phyloP scores from a whole-genome alignment of 192 early-diverging fungal species.

The Linnemannia hyalina region DNA sequence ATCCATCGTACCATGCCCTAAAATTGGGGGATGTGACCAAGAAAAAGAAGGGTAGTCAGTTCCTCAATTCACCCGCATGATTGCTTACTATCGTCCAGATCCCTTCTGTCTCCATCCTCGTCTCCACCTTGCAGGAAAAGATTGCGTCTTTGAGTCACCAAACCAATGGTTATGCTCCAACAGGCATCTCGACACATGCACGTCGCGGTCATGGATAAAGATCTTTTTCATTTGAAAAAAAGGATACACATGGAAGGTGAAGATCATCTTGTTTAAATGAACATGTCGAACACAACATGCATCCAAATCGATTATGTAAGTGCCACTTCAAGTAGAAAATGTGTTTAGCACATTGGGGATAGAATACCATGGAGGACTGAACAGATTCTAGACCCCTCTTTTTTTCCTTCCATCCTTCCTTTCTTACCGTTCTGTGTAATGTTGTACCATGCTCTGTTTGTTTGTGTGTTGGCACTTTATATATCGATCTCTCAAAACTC shows the following conservation, averaged over 20 bases:
- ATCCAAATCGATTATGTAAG: slow-evolving; percentile 2
- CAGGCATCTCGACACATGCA: no score
- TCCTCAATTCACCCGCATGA: neutral
- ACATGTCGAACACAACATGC: neutral
- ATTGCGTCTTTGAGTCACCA: neutral
- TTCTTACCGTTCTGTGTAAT: neutral
- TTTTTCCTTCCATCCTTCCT: neutral
- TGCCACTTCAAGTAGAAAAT: neutral
- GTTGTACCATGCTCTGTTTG: neutral
- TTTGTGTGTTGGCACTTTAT: neutral
- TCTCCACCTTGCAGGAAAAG: neutral
- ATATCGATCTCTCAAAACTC: neutral
- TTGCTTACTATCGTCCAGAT: neutral
- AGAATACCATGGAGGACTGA: neutral
- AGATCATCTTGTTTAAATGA: neutral
- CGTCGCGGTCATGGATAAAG: no score
- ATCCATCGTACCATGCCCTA: neutral
- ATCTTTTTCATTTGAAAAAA: no score
- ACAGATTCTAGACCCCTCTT: neutral
- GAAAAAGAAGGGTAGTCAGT: neutral
- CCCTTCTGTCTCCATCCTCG: neutral
- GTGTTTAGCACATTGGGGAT: neutral
- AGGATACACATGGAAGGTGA: no score
- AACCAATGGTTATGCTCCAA: no score
- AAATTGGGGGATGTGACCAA: neutral